These are phyloP conservation scores for Boletus tylopilopsis DNA, from an alignment of 768 basidiomycete genomes.

Conservation along the genomic window DNA sequence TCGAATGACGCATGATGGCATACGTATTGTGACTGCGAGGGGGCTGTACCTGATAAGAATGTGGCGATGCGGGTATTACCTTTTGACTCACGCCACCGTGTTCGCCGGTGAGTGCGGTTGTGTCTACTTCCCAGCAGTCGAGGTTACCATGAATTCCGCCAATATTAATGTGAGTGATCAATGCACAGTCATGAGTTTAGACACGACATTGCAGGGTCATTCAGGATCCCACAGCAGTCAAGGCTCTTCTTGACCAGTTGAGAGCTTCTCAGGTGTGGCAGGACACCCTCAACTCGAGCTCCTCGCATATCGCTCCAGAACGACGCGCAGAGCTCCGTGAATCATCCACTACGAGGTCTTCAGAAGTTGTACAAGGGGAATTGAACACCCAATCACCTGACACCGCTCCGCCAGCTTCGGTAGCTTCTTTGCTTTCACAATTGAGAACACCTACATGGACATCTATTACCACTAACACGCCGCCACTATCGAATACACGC, in stretches of 20 bases:
- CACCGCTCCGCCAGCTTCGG: conserved; percentile 35
- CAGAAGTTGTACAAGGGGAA: conserved; percentile 6
- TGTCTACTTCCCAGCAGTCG: background rate
- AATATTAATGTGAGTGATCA: conserved; percentile 53
- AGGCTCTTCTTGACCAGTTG: conserved; percentile 68
- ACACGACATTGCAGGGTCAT: background rate
- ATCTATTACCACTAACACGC: conserved; percentile 7
- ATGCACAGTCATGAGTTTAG: background rate
- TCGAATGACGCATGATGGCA: no score
- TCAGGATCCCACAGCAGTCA: conserved; percentile 64
- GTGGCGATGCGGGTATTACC: no score
- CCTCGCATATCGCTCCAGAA: conserved; percentile 1
- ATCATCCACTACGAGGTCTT: conserved; percentile 2
- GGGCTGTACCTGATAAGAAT: no score
- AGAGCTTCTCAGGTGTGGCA: conserved; percentile 69
- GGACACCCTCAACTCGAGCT: conserved; percentile 32
- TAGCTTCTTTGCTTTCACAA: conserved; percentile 63
- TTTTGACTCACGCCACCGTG: no score
- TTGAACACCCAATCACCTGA: conserved; percentile 1
- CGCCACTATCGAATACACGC: conserved; percentile 7
- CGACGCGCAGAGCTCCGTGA: conserved; percentile 1
- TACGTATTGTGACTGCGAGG: no score
- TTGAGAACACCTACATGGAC: conserved; percentile 38
- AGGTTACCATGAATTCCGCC: conserved; percentile 32
- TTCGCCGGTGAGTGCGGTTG: no score